Conservation (phyloP, 352 stramenopile genomes). For the Phytopythium chamaehyphon region DNA sequence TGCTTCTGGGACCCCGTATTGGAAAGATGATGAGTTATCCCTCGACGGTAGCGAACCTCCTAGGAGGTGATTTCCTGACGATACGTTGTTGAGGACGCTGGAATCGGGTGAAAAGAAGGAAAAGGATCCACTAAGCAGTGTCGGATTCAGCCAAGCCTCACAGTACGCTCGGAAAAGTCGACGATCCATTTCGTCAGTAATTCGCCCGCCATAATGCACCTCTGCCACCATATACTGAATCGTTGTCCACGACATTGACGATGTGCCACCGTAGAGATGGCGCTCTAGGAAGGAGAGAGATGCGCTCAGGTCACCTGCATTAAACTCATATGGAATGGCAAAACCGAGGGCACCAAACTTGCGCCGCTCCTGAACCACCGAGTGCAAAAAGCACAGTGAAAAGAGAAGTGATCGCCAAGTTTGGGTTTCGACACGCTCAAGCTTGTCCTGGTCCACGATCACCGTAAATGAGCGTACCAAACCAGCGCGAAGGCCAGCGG, state of each 20-base stretch:
- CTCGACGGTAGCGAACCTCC: neutral
- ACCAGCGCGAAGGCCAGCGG: constrained; percentile 57
- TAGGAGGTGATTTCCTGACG: neutral
- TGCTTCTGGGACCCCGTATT: constrained; percentile 49
- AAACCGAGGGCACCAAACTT: constrained; percentile 80
- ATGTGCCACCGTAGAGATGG: constrained; percentile 50
- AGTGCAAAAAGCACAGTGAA: constrained; percentile 73
- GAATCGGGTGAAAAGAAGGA: constrained; percentile 73
- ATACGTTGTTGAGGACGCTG: constrained; percentile 23
- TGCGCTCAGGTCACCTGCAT: constrained; percentile 61
- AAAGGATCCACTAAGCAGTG: constrained; percentile 50
- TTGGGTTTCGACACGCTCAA: constrained; percentile 63
- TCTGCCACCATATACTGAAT: constrained; percentile 84
- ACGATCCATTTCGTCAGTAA: constrained; percentile 77
- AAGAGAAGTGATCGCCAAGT: constrained; percentile 69
- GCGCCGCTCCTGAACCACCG: constrained; percentile 63
- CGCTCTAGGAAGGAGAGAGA: constrained; percentile 67
- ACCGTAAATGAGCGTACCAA: constrained; percentile 70
- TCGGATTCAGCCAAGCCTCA: constrained; percentile 69
- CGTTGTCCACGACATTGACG: constrained; percentile 55
- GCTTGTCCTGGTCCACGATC: constrained; percentile 76
- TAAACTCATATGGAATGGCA: constrained; percentile 78
- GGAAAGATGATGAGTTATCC: constrained; percentile 21
- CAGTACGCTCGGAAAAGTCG: constrained; percentile 71
- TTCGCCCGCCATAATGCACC: constrained; percentile 77